phyloP scores from a whole-genome alignment of 2,329 filamentous ascomycete species.

The Fusarium sororula region DNA sequence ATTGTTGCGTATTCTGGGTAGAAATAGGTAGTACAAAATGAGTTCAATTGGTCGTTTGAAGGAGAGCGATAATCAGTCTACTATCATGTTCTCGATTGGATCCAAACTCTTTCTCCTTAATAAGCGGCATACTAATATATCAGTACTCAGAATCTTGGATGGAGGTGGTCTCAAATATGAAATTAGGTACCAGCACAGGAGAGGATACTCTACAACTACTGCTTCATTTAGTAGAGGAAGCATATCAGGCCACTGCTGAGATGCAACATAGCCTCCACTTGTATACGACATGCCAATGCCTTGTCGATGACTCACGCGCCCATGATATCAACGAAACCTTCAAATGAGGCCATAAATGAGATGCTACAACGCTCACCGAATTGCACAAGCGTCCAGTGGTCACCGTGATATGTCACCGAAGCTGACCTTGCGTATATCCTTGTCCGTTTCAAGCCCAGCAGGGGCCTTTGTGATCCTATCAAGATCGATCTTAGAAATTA shows the following conservation, averaged over 20 bases:
- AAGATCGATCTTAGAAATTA: conserved; percentile 9
- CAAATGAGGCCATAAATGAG: not conserved
- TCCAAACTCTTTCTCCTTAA: not conserved
- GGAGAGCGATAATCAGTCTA: not conserved
- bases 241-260: not conserved
- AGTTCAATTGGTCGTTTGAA: not conserved
- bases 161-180: not conserved
- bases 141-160: not conserved
- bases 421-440: not conserved
- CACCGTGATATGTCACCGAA: not conserved
- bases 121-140: not conserved
- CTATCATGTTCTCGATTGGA: not conserved
- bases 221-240: too few species aligned
- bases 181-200: not conserved
- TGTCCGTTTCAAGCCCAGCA: not conserved
- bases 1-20: too few species aligned
- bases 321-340: not conserved
- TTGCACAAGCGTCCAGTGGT: too few species aligned
- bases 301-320: not conserved
- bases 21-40: too few species aligned
- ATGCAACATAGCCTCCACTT: not conserved
- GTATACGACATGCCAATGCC: not conserved
- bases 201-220: not conserved
- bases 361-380: not conserved
- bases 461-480: not conserved